These are phyloP conservation scores for Xylariaceae sp. DNA, from an alignment of 2,329 filamentous ascomycete genomes.

Conservation along the genomic window DNA sequence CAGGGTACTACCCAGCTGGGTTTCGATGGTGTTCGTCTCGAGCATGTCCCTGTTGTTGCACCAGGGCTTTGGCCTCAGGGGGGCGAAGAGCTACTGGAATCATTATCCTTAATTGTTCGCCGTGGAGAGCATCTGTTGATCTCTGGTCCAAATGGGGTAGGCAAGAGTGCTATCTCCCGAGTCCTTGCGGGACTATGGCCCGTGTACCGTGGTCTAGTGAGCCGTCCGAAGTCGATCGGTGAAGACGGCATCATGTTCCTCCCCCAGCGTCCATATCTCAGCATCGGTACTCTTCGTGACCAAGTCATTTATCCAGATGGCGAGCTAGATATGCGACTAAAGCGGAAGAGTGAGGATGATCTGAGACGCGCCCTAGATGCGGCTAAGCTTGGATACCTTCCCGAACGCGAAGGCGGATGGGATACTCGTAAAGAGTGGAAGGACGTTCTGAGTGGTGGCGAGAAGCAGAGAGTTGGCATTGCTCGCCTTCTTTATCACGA, in stretches of 20 bases:
- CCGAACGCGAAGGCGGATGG: constrained; percentile 91
- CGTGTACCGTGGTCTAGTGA: constrained; percentile 85
- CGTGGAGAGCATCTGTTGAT: constrained; percentile 91
- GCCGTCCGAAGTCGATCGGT: constrained; percentile 73
- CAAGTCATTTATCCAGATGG: constrained; percentile 98
- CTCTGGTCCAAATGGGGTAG: constrained; percentile 90
- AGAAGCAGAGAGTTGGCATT: constrained; percentile 94
- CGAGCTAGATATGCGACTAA: constrained; percentile 86
- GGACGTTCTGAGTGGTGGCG: constrained; percentile 91
- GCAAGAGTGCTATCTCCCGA: constrained; percentile 84
- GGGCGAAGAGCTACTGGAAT: constrained; percentile 87
- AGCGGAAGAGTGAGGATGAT: constrained; percentile 72
- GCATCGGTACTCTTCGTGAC: constrained; percentile 86
- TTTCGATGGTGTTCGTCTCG: constrained; percentile 89
- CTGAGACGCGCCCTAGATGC: constrained; percentile 76
- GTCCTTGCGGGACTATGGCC: constrained; percentile 94
- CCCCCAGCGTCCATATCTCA: constrained; percentile 88
- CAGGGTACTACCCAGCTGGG: constrained; percentile 93
- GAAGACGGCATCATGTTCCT: constrained; percentile 98
- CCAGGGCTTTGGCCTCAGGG: constrained; percentile 84
- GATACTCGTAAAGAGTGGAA: constrained; percentile 98
- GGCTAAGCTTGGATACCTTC: constrained; percentile 82
- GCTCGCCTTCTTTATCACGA: constrained; percentile 91
- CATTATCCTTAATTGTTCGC: constrained; percentile 82
- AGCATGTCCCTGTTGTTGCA: constrained; percentile 89